These are phyloP conservation scores for Cladophialophora bantiana DNA, from an alignment of 2,329 filamentous ascomycete genomes.

Conservation along the genomic window DNA sequence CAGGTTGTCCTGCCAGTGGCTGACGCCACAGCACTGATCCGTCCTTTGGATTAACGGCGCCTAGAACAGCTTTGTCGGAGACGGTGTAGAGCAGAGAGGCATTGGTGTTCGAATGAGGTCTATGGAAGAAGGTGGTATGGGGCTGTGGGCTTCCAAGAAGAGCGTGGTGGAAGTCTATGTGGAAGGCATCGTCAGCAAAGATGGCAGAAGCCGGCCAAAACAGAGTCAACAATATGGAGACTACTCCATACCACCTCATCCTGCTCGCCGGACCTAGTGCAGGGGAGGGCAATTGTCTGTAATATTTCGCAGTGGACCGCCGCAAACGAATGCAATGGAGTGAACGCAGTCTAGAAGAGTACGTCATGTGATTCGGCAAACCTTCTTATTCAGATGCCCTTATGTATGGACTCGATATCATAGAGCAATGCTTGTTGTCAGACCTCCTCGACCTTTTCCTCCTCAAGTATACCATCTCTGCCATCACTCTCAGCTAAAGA, in stretches of 20 bases:
- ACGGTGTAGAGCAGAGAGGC: conserved; percentile 91
- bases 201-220: conserved; percentile 57
- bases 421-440: too few species aligned
- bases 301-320: not conserved
- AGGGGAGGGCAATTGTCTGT: conserved; percentile 2
- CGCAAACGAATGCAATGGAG: not conserved
- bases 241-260: conserved; percentile 35
- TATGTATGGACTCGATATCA: too few species aligned
- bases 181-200: conserved; percentile 87
- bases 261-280: conserved; percentile 27
- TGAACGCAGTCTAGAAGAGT: not conserved
- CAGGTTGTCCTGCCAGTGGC: conserved; percentile 60
- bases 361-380: conserved; percentile 9
- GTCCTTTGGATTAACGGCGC: conserved; percentile 86
- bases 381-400: not conserved
- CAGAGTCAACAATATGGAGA: conserved; percentile 21
- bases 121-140: conserved; percentile 93
- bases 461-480: not conserved
- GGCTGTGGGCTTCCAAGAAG: conserved; percentile 82
- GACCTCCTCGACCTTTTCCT: too few species aligned
- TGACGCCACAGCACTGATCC: conserved; percentile 89
- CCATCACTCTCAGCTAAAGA: not conserved
- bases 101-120: conserved; percentile 78
- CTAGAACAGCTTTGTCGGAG: conserved; percentile 81
- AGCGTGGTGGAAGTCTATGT: conserved; percentile 91